Base-by-base conservation (phyloP, 768 basidiomycete species). In the Lentinula boryana region DNA sequence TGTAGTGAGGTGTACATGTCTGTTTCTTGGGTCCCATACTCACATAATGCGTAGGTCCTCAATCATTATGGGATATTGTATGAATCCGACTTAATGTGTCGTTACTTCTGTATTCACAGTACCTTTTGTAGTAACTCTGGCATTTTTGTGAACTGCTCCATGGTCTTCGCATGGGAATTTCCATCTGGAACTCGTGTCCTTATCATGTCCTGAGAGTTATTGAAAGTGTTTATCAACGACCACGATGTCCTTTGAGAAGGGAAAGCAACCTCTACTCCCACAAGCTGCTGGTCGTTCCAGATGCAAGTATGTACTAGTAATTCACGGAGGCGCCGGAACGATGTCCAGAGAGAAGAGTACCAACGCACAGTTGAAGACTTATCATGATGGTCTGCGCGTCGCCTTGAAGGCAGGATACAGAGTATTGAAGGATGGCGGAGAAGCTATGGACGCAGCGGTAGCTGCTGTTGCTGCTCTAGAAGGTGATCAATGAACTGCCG, bases 241-340 rank as follows among this genome's bases (percentile, higher is more conserved):
- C 31, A 16, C 7, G 33, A 32, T 32, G 12, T 6, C 4, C 18
- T n/a, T 27, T 16, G 56, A 44, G 32, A 57, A 57, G 31, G 61
- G 49, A 52, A 13, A 57, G 16, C 43, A 44, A 4, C 36, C 35
- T 12, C 35, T 38, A 15, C 56, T 46, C 18, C 5, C 31, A 53
- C 18, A 35, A 33, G 33, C n/a, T 16, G 10, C 31, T 18, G 27
- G 27, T 16, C 33, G 18, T 31, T 48, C 16, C 32, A 38, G 10
- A n/a, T 23, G 49, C 23, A 57, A 56, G 38, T 63, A 56, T 52
- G 59, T 79, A 35, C 77, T 93, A 1, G 86, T 89, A 32, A 84
- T 93, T 63, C 90, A 93, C 68, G 91, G 91, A 35, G 91, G 91
- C 6, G 89, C 91, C 0, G 89, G 89, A 1, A 87, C 83, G 1